Base-by-base conservation (phyloP, 129 eudicot species). In the Ambrosia artemisiifolia region DNA sequence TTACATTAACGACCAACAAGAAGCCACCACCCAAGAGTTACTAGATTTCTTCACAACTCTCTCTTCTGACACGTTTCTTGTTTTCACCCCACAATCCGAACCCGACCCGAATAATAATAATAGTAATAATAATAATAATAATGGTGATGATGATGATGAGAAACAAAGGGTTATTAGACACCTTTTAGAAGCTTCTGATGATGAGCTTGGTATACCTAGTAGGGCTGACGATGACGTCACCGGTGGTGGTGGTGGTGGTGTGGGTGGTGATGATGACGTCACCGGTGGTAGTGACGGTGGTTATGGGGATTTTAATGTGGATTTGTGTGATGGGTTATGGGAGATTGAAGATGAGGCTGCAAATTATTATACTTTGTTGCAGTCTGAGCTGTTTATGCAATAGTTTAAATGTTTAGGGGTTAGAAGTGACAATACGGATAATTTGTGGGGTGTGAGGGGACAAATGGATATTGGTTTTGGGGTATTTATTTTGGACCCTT, bases 161-260 rank as follows among this genome's bases (percentile, higher is more conserved):
- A 55, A 68, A 63, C 81, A 83, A 73, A 85, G 82, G 71, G 87
- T 84, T n/a, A 93, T 93, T 76, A 83, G 87, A 73, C 98, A 89
- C 77, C 96, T 93, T 62, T 87, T 93, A 0, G 96, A 93, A 85
- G 98, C 98, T 42, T 93, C 98, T 13, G 98, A 93, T 48, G 98
- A 93, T 65, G 96, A 93, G 72, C 82, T 87, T 9, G 98, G 98
- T 4, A 65, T 93, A 17, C 98, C 98, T 0, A 79, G 80, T 47
- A 72, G 65, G 50, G 75, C 30, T 65, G 77, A 47, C 2, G 60
- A 53, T 0, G 78, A 17, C 11, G 19, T 73, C 14, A 73, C 24
- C 10, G 69, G 55, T 2, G 66, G 33, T 11, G 69, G 55, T 2
- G 66, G 33, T 11, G 62, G 33, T 16, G 65, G 34, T 1, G 79